Base-by-base conservation (phyloP, 2,329 filamentous ascomycete genomes). In the Fusarium bulbicola region DNA sequence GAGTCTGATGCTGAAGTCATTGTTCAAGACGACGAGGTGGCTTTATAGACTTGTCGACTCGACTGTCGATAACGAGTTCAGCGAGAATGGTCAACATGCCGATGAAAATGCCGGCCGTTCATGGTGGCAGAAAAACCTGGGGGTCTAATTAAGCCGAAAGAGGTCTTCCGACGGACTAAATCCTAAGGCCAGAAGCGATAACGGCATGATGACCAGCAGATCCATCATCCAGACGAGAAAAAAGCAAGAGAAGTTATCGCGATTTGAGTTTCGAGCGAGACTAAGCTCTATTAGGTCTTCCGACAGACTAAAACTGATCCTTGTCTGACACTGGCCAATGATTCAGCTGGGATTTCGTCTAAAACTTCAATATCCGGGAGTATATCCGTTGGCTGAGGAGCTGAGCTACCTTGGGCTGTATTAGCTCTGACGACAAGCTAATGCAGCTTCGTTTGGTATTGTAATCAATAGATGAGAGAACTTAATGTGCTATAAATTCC, bases 141-240 rank as follows among this genome's bases (percentile, higher is more conserved):
- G 15, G 30, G 15, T n/a, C 8, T 5, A 10, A 14, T 7, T 15
- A 50, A 14, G 8, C 21, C 47, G 4, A 50, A 50, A 50, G 1
- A 47, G 4, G 13, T 21, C 43, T 46, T 26, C 24, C 42, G 42
- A 45, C 24, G 7, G 16, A 20, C 16, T 20, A 9, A 20, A 13
- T 0, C 6, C 3, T 0, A 4, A 45, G 11, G 5, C 11, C 4
- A 26, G 18, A 14, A 20, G 42, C 7, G 24, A 14, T 14, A 45
- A 26, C 24, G 24, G 42, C 42, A 7, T 16, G 21, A n/a, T 42
- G 40, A 42, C 4, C 3, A 13, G 39, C 14, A 15, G 24, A 45
- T 13, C 42, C 4, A 45, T 26, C 16, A 20, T 9, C 16, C 16
- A 45, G 11, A 45, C 6, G 42, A 26, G n/a, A 12, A 13, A 18